phyloP scores from a whole-genome alignment of 805 yeast species.

The Yarrowia deformans region DNA sequence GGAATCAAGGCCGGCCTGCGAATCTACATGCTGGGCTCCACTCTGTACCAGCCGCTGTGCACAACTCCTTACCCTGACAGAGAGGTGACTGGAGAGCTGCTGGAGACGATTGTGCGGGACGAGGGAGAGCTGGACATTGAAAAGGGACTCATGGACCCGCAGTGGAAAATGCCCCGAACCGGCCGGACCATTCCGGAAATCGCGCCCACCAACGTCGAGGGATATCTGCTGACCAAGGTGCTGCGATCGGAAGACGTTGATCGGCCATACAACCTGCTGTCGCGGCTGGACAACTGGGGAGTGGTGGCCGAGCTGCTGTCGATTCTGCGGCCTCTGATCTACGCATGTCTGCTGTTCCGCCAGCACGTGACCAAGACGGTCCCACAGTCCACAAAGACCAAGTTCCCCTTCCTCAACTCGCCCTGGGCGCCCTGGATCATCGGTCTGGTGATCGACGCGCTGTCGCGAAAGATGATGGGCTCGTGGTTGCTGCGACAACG shows the following conservation, averaged over 20 bases:
- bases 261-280: conserved; percentile 48
- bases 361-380: conserved; percentile 29
- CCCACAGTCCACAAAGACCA: conserved; percentile 21
- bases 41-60: conserved; percentile 48
- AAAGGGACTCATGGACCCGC: conserved; percentile 24
- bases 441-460: conserved; percentile 51
- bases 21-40: conserved; percentile 46
- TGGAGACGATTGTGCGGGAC: conserved; percentile 40
- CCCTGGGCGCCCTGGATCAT: conserved; percentile 54
- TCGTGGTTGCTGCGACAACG: conserved; percentile 38
- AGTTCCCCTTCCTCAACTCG: conserved; percentile 39
- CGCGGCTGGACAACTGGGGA: conserved; percentile 43
- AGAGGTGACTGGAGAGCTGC: conserved; percentile 50
- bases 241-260: conserved; percentile 50
- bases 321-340: conserved; percentile 53
- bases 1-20: conserved; percentile 49
- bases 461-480: conserved; percentile 46
- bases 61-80: conserved; percentile 49
- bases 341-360: conserved; percentile 49
- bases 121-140: conserved; percentile 27
- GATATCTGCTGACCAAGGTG: conserved; percentile 45
- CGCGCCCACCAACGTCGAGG: conserved; percentile 43
- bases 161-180: conserved; percentile 47
- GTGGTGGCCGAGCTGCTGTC: conserved; percentile 49
- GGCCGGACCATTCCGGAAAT: conserved; percentile 43